A percentile compares a stretch with the other conserved stretches of the same genome.
Conservation (phyloP, 2,329 filamentous ascomycete species). For the Coleophoma eucalyptorum region DNA sequence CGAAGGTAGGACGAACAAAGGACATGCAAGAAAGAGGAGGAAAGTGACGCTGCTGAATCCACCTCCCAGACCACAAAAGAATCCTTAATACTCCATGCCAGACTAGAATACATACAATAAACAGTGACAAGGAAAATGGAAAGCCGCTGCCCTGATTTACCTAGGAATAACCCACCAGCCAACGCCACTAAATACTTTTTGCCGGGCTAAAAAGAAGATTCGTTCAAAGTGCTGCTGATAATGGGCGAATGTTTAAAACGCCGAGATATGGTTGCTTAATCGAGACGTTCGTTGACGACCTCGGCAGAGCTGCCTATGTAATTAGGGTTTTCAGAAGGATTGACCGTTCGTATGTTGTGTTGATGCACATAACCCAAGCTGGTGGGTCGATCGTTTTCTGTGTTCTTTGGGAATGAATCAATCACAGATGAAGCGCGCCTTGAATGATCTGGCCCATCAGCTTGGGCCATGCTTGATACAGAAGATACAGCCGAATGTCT, state of each 20-base stretch:
- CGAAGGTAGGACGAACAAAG: no score
- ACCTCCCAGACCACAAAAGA: no score
- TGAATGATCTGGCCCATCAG: conserved; percentile 41
- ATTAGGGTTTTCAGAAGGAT: conserved; percentile 42
- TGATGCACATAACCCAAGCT: conserved; percentile 55
- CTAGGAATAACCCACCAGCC: no score
- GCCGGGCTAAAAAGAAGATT: not conserved
- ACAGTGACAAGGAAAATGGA: no score
- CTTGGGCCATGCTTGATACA: conserved; percentile 44
- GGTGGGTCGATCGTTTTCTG: conserved; percentile 43
- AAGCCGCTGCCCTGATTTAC: no score
- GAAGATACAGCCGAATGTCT: conserved; percentile 47
- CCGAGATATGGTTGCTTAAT: no score
- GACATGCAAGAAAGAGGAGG: no score
- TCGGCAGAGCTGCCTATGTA: conserved; percentile 53
- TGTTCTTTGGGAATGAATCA: conserved; percentile 27
- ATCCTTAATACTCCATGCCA: no score
- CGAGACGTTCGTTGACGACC: conserved; percentile 40
- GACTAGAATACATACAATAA: no score
- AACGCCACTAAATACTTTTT: no score
- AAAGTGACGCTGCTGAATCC: no score
- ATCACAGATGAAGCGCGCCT: conserved; percentile 14
- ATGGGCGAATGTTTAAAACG: no score
- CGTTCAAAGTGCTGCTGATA: not conserved
- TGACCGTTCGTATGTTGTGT: conserved; percentile 51